Evolutionary conservation across 2,329 filamentous ascomycete species (phyloP), one percentile per base, ranked within the genome.

Genomic region (Decorospora gaudefroyi): DNA sequence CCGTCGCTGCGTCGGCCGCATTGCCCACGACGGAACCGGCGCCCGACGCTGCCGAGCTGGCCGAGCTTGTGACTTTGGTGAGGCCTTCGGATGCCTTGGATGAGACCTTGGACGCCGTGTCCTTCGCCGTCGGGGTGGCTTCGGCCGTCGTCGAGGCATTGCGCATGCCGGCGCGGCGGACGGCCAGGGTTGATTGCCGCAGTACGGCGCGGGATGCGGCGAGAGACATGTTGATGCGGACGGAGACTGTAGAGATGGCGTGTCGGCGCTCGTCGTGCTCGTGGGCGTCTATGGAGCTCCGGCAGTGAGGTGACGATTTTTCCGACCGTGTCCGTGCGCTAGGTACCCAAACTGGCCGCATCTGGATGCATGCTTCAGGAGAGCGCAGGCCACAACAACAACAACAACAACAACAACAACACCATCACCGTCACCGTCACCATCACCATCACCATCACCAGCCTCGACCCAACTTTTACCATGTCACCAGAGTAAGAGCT

Each of bases 81-180:
- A 96, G 82, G 55, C 90, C 90, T 75, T 95, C 80, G 56, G 85
- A 81, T 51, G 91, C 92, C 80, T 90, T 92, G 64, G 78, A 69
- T 46, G 67, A 59, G 46, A 90, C 90, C 80, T 90, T 90, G 63
- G 64, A 59, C 39, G 71, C 69, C 53, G 70, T 73, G 53, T 76
- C 73, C 68, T 77, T 77, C 33, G 72, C 75, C 17, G 72, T 69
- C 35, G 67, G 66, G 52, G 74, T 68, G 55, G 71, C 72, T 62
- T 76, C 72, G 57, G 75, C 68, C 23, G 74, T 76, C 34, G 72
- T 73, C 39, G 76, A 78, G 60, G 75, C 75, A 64, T 75, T 73
- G 70, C 76, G 76, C 46, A 73, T 52, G 66, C 71, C 72, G 31
- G 72, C 57, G 57, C 70, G 64, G 49, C 70, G 65, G 56, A 73